Conservation (phyloP, 345 rosid genomes). For the Eucalyptus erythrocorys region DNA sequence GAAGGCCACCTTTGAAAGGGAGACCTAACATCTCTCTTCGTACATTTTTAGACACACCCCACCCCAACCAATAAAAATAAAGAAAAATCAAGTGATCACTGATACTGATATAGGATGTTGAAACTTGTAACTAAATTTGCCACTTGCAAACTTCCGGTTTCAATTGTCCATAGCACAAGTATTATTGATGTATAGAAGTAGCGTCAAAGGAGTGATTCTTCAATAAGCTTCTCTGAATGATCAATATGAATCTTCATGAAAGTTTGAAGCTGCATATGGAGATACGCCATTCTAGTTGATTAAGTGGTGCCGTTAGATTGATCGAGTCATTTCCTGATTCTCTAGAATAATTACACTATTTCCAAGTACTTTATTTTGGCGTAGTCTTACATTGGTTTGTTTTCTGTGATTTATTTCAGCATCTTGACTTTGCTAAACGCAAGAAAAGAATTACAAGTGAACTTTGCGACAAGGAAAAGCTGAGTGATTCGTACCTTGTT, state of each 20-base stretch:
- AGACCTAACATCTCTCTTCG: not conserved
- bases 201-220: not conserved
- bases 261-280: not conserved
- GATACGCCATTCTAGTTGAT: not conserved
- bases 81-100: not conserved
- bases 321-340: not conserved
- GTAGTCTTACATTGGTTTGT: not conserved
- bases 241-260: not conserved
- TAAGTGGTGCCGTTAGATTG: not conserved
- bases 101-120: not conserved
- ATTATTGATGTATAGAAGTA: not conserved
- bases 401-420: constrained; percentile 19
- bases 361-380: not conserved
- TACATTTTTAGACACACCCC: not conserved
- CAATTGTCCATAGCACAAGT: not conserved
- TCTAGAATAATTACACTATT: not conserved
- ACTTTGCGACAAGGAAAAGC: constrained; percentile 80
- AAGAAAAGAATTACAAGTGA: constrained; percentile 62
- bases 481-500: constrained; percentile 61
- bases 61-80: not conserved
- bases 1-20: not conserved
- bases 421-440: constrained; percentile 63
- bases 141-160: not conserved
- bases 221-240: not conserved
- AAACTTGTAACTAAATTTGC: not conserved